These are phyloP conservation scores for Tephrocybe sp. DNA, from an alignment of 768 basidiomycete species.

Conservation along the genomic window DNA sequence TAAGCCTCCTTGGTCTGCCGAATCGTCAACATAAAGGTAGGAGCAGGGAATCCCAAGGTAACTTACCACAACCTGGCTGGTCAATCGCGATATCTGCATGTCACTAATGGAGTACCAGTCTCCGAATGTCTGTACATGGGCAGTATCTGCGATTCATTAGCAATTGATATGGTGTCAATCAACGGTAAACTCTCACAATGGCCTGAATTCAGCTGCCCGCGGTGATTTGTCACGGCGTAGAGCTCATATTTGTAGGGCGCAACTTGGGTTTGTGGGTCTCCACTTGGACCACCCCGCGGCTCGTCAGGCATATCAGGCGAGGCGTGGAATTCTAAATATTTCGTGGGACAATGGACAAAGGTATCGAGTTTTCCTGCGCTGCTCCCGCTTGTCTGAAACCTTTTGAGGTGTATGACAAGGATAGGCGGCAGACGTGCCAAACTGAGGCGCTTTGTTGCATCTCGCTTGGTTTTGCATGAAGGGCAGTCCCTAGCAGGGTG, in stretches of 20 bases:
- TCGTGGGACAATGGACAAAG: conserved; percentile 84
- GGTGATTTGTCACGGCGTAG: conserved; percentile 95
- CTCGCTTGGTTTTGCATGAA: conserved; percentile 84
- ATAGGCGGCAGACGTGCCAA: conserved; percentile 93
- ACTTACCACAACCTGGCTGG: conserved; percentile 69
- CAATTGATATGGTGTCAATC: conserved; percentile 1
- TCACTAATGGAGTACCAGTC: conserved; percentile 54
- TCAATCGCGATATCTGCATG: neutral
- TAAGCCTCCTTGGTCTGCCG: conserved; percentile 61
- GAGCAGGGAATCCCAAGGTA: neutral
- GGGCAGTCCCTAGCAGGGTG: conserved; percentile 81
- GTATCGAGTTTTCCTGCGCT: conserved; percentile 98
- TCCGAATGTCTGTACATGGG: conserved; percentile 81
- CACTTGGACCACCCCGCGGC: conserved; percentile 28
- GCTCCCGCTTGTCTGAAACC: conserved; percentile 86
- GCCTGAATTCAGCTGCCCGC: conserved; percentile 89
- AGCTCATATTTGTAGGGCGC: conserved; percentile 93
- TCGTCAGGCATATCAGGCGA: conserved; percentile 78
- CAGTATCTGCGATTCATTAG: conserved; percentile 64
- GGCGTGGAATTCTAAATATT: conserved; percentile 37
- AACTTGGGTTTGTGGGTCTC: conserved; percentile 79
- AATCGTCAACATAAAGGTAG: neutral
- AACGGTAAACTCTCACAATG: conserved; percentile 68
- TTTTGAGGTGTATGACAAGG: conserved; percentile 87
- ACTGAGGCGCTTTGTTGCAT: conserved; percentile 83